Evolutionary conservation across 179 eudicot genomes (phyloP).

Genomic region (Amaranthus tricolor): DNA sequence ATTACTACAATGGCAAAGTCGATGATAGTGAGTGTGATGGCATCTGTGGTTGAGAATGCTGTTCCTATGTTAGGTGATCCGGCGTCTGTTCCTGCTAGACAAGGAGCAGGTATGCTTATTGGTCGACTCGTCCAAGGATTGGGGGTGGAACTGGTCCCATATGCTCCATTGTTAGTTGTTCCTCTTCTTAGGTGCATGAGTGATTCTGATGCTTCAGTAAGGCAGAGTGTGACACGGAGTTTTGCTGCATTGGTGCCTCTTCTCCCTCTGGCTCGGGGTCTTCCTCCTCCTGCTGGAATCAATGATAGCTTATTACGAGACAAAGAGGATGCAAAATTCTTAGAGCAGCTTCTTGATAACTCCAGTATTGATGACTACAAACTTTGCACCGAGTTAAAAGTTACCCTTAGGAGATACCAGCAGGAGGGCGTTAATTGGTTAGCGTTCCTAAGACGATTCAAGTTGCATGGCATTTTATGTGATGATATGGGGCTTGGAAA

Average conservation of each 20-base stretch:
- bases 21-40: conserved; percentile 78
- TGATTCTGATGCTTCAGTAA: conserved; percentile 85
- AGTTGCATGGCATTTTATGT: conserved; percentile 94
- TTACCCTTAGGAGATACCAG: conserved; percentile 89
- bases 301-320: conserved; percentile 61
- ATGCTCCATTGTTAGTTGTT: conserved; percentile 91
- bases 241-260: conserved; percentile 99
- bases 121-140: conserved; percentile 87
- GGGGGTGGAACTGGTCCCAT: conserved; percentile 86
- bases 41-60: conserved; percentile 74
- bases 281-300: conserved; percentile 74
- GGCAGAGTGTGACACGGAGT: conserved; percentile 97
- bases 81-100: conserved; percentile 81
- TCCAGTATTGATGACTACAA: conserved; percentile 93
- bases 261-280: conserved; percentile 95
- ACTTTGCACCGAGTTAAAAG: conserved; percentile 76
- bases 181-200: conserved; percentile 99
- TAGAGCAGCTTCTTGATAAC: conserved; percentile 97
- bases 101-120: conserved; percentile 98
- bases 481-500: conserved; percentile 99
- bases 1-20: conserved; percentile 95
- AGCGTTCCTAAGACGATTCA: conserved; percentile 87
- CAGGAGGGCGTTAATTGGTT: conserved; percentile 99
- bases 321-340: conserved; percentile 79
- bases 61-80: conserved; percentile 91